Conservation (phyloP, 495 filamentous ascomycete genomes). For the Echria macrotheca region DNA sequence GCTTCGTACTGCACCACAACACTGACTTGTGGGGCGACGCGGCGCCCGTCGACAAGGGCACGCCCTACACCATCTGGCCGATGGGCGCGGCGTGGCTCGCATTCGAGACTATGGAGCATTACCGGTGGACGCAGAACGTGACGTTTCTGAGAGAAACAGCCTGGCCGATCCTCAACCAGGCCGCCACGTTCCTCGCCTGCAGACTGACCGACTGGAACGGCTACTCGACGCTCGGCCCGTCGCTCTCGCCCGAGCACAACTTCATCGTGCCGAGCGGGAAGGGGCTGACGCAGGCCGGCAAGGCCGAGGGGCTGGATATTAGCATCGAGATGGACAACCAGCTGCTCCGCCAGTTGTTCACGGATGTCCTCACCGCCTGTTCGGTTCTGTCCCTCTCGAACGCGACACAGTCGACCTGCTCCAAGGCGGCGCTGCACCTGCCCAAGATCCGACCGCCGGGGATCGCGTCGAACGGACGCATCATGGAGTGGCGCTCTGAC, state of each 20-base stretch:
- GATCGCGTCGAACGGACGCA: constrained; percentile 33
- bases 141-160: constrained; percentile 31
- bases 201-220: constrained; percentile 24
- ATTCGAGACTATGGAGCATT: constrained; percentile 43
- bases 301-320: constrained; percentile 23
- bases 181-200: constrained; percentile 15
- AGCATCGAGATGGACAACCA: constrained; percentile 42
- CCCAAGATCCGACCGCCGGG: constrained; percentile 19
- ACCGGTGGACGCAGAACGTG: constrained; percentile 28
- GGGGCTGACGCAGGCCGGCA: constrained; percentile 5
- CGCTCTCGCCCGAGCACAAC: constrained; percentile 46
- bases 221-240: constrained; percentile 39
- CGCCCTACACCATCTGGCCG: constrained; percentile 43
- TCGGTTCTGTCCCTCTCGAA: not conserved
- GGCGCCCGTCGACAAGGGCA: constrained; percentile 40
- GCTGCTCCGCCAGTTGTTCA: constrained; percentile 39
- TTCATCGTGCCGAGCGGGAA: constrained; percentile 29
- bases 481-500: constrained; percentile 46
- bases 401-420: constrained; percentile 8
- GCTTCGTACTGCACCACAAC: constrained; percentile 45
- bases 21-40: constrained; percentile 49
- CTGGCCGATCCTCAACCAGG: constrained; percentile 29
- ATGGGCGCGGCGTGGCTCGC: constrained; percentile 47
- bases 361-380: constrained; percentile 25
- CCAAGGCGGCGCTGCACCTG: not conserved